phyloP scores from a whole-genome alignment of 306 rosid species.

The Vigna unguiculata region DNA sequence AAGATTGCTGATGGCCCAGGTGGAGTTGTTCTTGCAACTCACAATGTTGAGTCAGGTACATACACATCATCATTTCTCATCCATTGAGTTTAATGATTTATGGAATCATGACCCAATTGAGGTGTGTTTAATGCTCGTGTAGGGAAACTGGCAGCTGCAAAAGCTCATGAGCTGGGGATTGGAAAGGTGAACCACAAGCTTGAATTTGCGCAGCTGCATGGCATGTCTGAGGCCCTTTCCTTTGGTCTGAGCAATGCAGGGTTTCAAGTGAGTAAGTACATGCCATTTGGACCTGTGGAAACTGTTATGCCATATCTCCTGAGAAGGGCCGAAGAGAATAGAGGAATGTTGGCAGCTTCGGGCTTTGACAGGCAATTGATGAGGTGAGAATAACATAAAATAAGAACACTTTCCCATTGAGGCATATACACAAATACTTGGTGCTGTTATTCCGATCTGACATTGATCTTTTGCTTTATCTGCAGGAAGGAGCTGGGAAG shows the following conservation, averaged over 20 bases:
- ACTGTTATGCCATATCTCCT: conserved; percentile 85
- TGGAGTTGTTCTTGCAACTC: conserved; percentile 83
- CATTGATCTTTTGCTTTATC: background rate
- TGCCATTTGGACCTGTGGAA: conserved; percentile 91
- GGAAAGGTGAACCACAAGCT: conserved; percentile 75
- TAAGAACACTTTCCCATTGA: background rate
- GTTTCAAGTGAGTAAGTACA: conserved; percentile 92
- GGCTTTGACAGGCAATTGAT: conserved; percentile 72
- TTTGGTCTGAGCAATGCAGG: conserved; percentile 87
- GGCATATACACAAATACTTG: conserved; percentile 18
- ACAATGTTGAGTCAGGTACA: conserved; percentile 85
- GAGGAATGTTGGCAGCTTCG: conserved; percentile 81
- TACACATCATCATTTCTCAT: background rate
- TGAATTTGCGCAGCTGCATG: conserved; percentile 88
- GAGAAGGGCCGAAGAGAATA: conserved; percentile 91
- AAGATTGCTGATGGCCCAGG: conserved; percentile 68
- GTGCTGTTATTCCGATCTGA: conserved; percentile 1
- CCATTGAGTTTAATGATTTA: background rate
- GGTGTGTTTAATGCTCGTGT: background rate
- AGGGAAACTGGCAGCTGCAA: conserved; percentile 83
- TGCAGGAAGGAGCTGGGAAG: conserved; percentile 74
- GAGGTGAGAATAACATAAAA: conserved; percentile 47
- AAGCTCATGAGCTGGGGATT: conserved; percentile 78
- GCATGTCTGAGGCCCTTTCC: conserved; percentile 93
- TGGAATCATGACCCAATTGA: background rate